A percentile compares a stretch with the other conserved stretches of the same genome.
Conservation (phyloP, 768 basidiomycete genomes). For the Tylopilus sp. region DNA sequence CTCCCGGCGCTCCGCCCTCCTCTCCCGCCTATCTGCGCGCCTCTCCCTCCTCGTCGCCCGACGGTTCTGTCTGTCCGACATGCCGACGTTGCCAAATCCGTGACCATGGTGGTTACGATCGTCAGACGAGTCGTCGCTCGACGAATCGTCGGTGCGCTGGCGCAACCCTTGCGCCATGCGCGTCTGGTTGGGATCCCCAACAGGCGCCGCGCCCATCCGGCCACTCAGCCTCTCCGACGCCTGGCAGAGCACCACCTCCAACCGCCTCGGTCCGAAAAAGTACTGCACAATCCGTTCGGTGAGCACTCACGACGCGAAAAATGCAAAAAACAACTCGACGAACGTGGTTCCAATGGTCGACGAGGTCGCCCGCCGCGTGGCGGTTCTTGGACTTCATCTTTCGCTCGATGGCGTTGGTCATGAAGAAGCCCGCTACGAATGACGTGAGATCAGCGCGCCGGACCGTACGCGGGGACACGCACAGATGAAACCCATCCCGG, state of each 20-base stretch:
- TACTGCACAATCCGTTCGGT: too few species aligned
- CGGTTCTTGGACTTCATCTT: constrained; percentile 37
- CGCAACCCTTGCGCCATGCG: constrained; percentile 21
- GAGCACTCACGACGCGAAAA: too few species aligned
- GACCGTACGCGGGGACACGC: not conserved
- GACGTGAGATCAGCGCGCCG: not conserved
- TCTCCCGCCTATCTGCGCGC: constrained; percentile 1
- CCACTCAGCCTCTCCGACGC: constrained; percentile 31
- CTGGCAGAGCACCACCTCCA: constrained; percentile 41
- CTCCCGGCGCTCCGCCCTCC: constrained; percentile 10
- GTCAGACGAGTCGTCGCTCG: not conserved
- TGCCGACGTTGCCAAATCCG: not conserved
- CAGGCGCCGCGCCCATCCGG: constrained; percentile 18
- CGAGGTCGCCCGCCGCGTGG: constrained; percentile 36
- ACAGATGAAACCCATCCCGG: constrained; percentile 28
- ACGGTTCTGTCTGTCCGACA: not conserved
- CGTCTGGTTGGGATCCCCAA: constrained; percentile 16
- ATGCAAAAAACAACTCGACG: too few species aligned
- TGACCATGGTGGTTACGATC: not conserved
- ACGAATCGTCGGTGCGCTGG: not conserved
- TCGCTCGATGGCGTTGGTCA: constrained; percentile 14
- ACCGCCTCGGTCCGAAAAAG: constrained; percentile 46
- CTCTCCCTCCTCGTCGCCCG: constrained; percentile 9
- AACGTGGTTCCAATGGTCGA: constrained; percentile 53
- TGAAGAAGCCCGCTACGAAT: constrained; percentile 20